A percentile compares a stretch with the other conserved stretches of the same genome.
Conservation (phyloP, 345 rosid genomes). For the Rhodomyrtus tomentosa region DNA sequence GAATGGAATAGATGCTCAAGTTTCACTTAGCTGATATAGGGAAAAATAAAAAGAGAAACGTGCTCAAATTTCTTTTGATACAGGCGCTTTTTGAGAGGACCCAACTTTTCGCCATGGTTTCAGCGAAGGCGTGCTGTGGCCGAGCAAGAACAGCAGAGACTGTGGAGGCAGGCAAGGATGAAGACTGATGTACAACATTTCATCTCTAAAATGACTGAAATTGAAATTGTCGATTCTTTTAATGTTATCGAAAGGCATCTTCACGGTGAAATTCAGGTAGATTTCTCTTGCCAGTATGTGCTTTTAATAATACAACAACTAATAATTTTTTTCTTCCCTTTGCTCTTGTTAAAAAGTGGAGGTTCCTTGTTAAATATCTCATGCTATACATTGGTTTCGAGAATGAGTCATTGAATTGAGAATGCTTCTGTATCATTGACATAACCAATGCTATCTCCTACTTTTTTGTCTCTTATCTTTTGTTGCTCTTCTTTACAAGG, state of each 20-base stretch:
- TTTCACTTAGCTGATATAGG: neutral
- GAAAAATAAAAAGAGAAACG: neutral
- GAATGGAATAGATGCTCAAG: neutral
- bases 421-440: neutral
- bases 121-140: conserved; percentile 68
- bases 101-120: conserved; percentile 94
- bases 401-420: neutral
- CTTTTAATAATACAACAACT: too few relatives aligned
- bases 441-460: neutral
- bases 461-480: neutral
- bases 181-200: conserved; percentile 56
- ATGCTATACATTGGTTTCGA: neutral
- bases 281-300: neutral
- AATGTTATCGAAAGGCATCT: conserved; percentile 80
- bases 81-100: conserved; percentile 89
- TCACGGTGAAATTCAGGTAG: conserved; percentile 55
- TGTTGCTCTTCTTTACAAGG: neutral
- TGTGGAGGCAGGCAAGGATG: conserved; percentile 87
- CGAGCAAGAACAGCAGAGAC: conserved; percentile 74
- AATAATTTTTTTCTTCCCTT: neutral
- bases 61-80: conserved; percentile 5
- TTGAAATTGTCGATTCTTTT: conserved; percentile 90
- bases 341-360: neutral
- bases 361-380: neutral
- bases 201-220: conserved; percentile 60